phyloP scores from a whole-genome alignment of 2,329 filamentous ascomycete species.

The Phaeosphaeriaceae sp. region DNA sequence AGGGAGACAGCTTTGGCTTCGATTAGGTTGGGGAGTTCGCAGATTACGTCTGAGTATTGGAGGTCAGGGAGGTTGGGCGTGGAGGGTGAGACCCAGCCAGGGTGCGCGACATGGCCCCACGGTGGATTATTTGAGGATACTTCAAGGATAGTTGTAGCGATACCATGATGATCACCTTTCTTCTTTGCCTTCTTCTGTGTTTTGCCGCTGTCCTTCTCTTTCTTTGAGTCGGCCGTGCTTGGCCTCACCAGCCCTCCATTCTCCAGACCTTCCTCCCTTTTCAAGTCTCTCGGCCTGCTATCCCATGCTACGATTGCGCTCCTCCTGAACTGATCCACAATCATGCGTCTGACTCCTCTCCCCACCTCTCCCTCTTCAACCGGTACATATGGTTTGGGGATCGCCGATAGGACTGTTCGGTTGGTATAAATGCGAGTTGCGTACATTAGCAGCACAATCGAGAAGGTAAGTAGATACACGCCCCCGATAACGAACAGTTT shows the following conservation, averaged over 20 bases:
- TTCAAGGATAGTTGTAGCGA: slow-evolving; percentile 43
- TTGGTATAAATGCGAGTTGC: slow-evolving; percentile 85
- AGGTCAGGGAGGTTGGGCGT: slow-evolving; percentile 77
- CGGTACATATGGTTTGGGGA: slow-evolving; percentile 86
- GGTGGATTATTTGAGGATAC: slow-evolving; percentile 57
- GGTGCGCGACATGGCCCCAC: slow-evolving; percentile 86
- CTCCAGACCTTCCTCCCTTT: slow-evolving; percentile 46
- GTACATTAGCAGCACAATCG: slow-evolving; percentile 78
- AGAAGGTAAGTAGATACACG: slow-evolving; percentile 73
- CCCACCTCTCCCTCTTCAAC: slow-evolving; percentile 84
- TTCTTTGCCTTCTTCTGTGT: slow-evolving; percentile 29
- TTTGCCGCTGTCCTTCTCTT: slow-evolving; percentile 39
- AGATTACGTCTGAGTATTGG: slow-evolving; percentile 81
- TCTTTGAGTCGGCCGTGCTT: slow-evolving; percentile 31
- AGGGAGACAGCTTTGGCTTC: slow-evolving; percentile 93
- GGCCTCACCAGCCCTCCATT: slow-evolving; percentile 20
- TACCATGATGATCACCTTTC: slow-evolving; percentile 28
- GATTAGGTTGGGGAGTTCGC: slow-evolving; percentile 85
- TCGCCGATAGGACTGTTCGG: slow-evolving; percentile 75
- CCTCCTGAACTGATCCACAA: slow-evolving; percentile 72
- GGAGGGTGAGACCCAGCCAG: slow-evolving; percentile 85
- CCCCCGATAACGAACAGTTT: slow-evolving; percentile 84
- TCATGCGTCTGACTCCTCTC: slow-evolving; percentile 75
- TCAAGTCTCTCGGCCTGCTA: slow-evolving; percentile 69
- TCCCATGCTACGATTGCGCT: slow-evolving; percentile 85